Conservation (phyloP, 2,329 filamentous ascomycete genomes). For the Pyrenochaeta sp. region DNA sequence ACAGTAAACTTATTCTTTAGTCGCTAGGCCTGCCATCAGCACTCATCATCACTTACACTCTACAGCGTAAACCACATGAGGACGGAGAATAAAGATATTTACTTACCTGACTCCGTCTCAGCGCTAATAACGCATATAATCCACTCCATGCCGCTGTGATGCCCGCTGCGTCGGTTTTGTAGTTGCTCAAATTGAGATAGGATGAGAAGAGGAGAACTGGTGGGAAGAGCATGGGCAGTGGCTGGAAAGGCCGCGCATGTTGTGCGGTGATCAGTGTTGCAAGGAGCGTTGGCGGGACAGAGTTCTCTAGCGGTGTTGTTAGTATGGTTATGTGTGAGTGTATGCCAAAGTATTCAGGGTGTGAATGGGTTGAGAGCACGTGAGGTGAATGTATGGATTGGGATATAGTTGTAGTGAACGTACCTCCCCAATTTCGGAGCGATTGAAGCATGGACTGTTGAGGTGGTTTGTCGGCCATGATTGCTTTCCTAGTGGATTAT, state of each 20-base stretch:
- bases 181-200: slow-evolving; percentile 70
- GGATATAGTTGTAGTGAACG: slow-evolving; percentile 28
- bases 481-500: neutral
- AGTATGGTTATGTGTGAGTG: slow-evolving; percentile 1
- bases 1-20: slow-evolving; percentile 59
- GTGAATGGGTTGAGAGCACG: slow-evolving; percentile 16
- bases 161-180: slow-evolving; percentile 70
- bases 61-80: neutral
- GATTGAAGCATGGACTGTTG: slow-evolving; percentile 54
- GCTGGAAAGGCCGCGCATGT: slow-evolving; percentile 71
- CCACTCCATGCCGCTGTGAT: slow-evolving; percentile 71
- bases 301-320: slow-evolving; percentile 60
- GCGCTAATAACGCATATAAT: slow-evolving; percentile 69
- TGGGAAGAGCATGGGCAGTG: slow-evolving; percentile 72
- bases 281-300: slow-evolving; percentile 70
- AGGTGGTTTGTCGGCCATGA: slow-evolving; percentile 51
- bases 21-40: slow-evolving; percentile 31
- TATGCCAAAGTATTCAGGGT: neutral
- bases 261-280: slow-evolving; percentile 73
- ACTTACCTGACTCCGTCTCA: slow-evolving; percentile 61
- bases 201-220: slow-evolving; percentile 71
- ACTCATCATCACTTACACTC: neutral
- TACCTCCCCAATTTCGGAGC: slow-evolving; percentile 62
- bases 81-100: slow-evolving; percentile 3
- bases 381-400: slow-evolving; percentile 16